Evolutionary conservation across 441 rosid genomes (phyloP).

Genomic region (Croton setiger): DNA sequence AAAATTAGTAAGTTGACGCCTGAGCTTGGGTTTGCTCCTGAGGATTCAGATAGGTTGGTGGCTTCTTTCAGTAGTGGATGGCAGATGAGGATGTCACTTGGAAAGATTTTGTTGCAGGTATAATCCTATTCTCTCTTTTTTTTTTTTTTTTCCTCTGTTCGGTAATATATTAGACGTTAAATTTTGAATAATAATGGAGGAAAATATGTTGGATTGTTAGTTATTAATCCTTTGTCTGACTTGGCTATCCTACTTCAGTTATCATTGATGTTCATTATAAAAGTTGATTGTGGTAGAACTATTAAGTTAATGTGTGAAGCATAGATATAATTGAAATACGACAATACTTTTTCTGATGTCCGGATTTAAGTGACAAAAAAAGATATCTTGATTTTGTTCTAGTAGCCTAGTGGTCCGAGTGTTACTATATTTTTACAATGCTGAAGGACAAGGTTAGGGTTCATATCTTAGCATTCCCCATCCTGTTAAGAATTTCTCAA

Average conservation of each 20-base stretch:
- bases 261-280: background rate
- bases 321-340: constrained; percentile 4
- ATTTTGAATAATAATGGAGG: background rate
- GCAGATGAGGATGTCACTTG: constrained; percentile 99
- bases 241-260: background rate
- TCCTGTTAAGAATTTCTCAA: no score
- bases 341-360: background rate
- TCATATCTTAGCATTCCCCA: no score
- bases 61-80: constrained; percentile 94
- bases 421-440: no score
- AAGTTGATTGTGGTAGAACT: constrained; percentile 6
- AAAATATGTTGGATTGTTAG: background rate
- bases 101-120: constrained; percentile 96
- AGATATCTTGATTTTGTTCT: background rate
- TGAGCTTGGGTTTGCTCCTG: constrained; percentile 67
- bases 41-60: constrained; percentile 88
- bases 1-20: constrained; percentile 92
- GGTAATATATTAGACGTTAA: background rate
- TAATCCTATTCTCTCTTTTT: no score
- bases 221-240: background rate
- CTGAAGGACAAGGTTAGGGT: no score
- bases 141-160: no score
- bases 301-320: background rate
- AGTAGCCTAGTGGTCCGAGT: no score
- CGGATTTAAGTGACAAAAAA: background rate